A percentile compares a stretch with the other conserved stretches of the same genome.
phyloP scores from a whole-genome alignment of 768 basidiomycete genomes.

The Auricularia sp. region DNA sequence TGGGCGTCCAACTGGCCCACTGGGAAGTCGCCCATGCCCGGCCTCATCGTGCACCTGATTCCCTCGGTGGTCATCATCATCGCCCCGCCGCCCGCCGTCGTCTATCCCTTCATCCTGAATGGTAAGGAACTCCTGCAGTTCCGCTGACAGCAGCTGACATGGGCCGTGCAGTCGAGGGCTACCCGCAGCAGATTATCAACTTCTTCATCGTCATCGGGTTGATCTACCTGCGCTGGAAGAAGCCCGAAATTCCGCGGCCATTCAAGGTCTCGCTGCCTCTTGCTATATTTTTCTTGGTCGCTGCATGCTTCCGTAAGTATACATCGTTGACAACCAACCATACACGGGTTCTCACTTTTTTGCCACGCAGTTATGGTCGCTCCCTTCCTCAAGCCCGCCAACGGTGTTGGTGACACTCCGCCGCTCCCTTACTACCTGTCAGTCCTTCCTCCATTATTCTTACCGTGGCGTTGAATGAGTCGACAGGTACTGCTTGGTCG shows the following conservation, averaged over 20 bases:
- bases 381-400: slow-evolving; percentile 46
- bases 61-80: slow-evolving; percentile 46
- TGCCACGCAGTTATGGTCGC: slow-evolving; percentile 37
- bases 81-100: slow-evolving; percentile 41
- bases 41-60: slow-evolving; percentile 45
- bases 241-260: slow-evolving; percentile 37
- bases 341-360: neutral
- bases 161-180: slow-evolving; percentile 28
- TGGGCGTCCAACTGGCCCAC: slow-evolving; percentile 58
- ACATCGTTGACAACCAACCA: neutral
- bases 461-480: slow-evolving; percentile 34
- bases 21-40: slow-evolving; percentile 46
- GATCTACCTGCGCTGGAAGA: slow-evolving; percentile 45
- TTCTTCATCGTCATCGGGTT: slow-evolving; percentile 47
- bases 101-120: slow-evolving; percentile 54
- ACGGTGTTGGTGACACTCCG: slow-evolving; percentile 48
- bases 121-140: neutral
- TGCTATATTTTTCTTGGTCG: slow-evolving; percentile 45
- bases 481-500: slow-evolving; percentile 20
- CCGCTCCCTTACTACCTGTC: slow-evolving; percentile 51
- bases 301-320: slow-evolving; percentile 39
- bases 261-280: slow-evolving; percentile 56
- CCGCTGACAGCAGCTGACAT: neutral
- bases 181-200: slow-evolving; percentile 47
- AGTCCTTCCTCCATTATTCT: slow-evolving; percentile 3